Evolutionary conservation across 768 basidiomycete species (phyloP).

Genomic region (Phaffia tasmanica): DNA sequence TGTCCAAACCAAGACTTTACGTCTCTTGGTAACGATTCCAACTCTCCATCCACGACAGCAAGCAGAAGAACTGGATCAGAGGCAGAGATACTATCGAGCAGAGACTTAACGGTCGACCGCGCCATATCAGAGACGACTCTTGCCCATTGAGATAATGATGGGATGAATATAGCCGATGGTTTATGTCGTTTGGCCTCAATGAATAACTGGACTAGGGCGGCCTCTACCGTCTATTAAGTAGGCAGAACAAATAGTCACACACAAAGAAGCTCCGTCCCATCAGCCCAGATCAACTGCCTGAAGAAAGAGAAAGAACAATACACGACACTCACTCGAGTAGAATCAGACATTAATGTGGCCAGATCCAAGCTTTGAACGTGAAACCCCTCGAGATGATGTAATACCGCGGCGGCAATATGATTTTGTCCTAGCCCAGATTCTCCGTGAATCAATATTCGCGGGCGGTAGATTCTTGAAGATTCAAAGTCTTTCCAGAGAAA

Average conservation of each 20-base stretch:
- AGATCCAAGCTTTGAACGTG: slow-evolving; percentile 89
- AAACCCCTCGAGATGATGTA: slow-evolving; percentile 92
- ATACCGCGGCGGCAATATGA: slow-evolving; percentile 75
- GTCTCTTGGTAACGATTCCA: slow-evolving; percentile 60
- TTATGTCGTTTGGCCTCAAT: slow-evolving; percentile 94
- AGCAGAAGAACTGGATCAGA: slow-evolving; percentile 89
- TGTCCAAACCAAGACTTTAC: slow-evolving; percentile 84
- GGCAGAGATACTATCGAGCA: slow-evolving; percentile 81
- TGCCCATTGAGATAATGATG: slow-evolving; percentile 76
- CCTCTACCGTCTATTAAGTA: slow-evolving; percentile 61
- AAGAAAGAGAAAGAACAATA: not conserved
- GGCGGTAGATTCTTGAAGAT: slow-evolving; percentile 76
- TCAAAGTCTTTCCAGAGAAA: slow-evolving; percentile 59
- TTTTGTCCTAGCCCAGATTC: slow-evolving; percentile 77
- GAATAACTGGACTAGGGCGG: slow-evolving; percentile 87
- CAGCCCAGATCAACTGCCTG: slow-evolving; percentile 2
- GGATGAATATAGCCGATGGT: slow-evolving; percentile 90
- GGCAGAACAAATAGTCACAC: not conserved
- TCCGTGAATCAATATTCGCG: slow-evolving; percentile 74
- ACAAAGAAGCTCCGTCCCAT: slow-evolving; percentile 17
- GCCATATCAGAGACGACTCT: slow-evolving; percentile 71
- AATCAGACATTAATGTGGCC: slow-evolving; percentile 76
- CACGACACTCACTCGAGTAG: slow-evolving; percentile 57
- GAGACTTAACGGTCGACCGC: slow-evolving; percentile 70
- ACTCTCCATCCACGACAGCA: slow-evolving; percentile 70